Percentiles rank a stretch among this genome's conserved stretches.
Evolutionary conservation across 129 eudicot genomes (phyloP).

Genomic region (Escallonia rubra): DNA sequence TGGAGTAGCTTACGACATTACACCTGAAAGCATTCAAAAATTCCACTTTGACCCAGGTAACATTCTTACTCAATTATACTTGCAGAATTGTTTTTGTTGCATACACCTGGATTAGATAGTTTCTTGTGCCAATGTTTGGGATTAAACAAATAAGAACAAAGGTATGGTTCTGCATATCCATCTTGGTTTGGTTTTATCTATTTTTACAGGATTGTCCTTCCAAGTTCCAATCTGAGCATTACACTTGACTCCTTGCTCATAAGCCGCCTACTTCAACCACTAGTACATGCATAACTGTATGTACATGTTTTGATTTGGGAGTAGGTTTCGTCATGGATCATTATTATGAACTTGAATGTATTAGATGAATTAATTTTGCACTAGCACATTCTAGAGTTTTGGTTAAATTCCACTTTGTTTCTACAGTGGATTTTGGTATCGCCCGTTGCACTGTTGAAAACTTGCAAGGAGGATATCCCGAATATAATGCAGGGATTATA

Average conservation of each 20-base stretch:
- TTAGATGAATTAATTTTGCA: background rate
- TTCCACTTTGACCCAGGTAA: conserved; percentile 80
- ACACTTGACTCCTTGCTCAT: too few species aligned
- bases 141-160: background rate
- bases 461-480: conserved; percentile 69
- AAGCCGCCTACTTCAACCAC: too few species aligned
- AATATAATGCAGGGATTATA: conserved; percentile 59
- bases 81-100: background rate
- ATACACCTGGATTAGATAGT: background rate
- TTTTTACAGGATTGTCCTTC: too few species aligned
- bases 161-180: background rate
- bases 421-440: conserved; percentile 82
- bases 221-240: too few species aligned
- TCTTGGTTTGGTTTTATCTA: too few species aligned
- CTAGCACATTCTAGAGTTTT: background rate
- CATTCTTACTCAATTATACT: background rate
- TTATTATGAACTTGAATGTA: background rate
- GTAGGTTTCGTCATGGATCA: background rate
- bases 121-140: background rate
- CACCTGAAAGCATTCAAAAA: conserved; percentile 65
- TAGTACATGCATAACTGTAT: too few species aligned
- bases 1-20: conserved; percentile 56
- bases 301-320: background rate
- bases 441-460: conserved; percentile 71
- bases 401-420: conserved; percentile 1